phyloP scores from a whole-genome alignment of 371 early-diverging fungal genomes.

The Mucor sp. region DNA sequence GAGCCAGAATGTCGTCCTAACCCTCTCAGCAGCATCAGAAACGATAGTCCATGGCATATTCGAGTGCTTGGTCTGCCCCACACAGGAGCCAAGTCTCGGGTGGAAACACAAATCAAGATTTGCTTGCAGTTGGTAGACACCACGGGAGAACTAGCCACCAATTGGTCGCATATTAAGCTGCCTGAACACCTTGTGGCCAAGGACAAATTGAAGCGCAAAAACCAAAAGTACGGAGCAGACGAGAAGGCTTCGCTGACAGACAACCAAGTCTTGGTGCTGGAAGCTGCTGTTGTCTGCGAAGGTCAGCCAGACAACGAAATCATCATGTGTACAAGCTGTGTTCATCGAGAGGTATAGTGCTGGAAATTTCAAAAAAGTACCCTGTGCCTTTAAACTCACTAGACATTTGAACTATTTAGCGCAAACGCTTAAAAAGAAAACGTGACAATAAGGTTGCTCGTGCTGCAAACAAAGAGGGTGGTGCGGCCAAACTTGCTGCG shows the following conservation, averaged over 20 bases:
- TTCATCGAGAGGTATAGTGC: slow-evolving; percentile 68
- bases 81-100: slow-evolving; percentile 77
- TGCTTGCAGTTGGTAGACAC: slow-evolving; percentile 69
- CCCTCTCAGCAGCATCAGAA: slow-evolving; percentile 16
- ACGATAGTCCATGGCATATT: slow-evolving; percentile 48
- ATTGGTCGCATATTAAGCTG: slow-evolving; percentile 71
- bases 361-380: not conserved
- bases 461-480: slow-evolving; percentile 52
- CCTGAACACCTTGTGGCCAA: slow-evolving; percentile 73
- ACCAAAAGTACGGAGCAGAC: slow-evolving; percentile 37
- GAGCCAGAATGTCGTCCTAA: not conserved
- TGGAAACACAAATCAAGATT: slow-evolving; percentile 84
- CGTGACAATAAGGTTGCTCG: slow-evolving; percentile 57
- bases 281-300: slow-evolving; percentile 75
- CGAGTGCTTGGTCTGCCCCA: slow-evolving; percentile 70
- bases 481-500: slow-evolving; percentile 51
- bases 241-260: slow-evolving; percentile 37
- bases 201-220: slow-evolving; percentile 57
- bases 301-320: slow-evolving; percentile 71
- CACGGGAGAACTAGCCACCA: slow-evolving; percentile 62
- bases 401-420: slow-evolving; percentile 23
- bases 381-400: not conserved
- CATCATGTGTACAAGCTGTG: slow-evolving; percentile 74
- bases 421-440: slow-evolving; percentile 56
- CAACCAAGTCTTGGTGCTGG: slow-evolving; percentile 48